Conservation (phyloP, 1,284 basidiomycete species). For the Trichosporon ovoides region DNA sequence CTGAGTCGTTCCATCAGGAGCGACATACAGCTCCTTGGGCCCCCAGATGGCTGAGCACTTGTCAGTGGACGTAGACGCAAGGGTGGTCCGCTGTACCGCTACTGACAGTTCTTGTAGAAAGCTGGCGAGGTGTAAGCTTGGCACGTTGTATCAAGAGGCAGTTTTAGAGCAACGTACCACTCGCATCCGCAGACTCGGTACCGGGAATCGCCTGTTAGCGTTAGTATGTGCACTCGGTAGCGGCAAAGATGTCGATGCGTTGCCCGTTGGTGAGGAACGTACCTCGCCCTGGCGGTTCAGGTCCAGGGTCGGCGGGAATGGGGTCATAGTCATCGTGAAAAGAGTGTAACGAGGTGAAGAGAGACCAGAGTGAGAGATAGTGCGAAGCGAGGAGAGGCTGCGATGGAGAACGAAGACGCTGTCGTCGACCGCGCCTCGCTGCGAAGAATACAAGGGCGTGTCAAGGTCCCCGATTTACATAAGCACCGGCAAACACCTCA, state of each 20-base stretch:
- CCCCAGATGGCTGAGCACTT: background rate
- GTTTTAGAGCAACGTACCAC: conserved; percentile 21
- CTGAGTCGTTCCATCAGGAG: conserved; percentile 15
- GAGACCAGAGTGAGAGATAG: background rate
- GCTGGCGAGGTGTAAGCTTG: background rate
- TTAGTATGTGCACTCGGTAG: background rate
- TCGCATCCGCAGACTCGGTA: conserved; percentile 27
- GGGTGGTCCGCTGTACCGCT: too few species aligned
- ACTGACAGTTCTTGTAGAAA: background rate
- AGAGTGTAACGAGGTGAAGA: background rate
- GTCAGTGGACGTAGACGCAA: background rate
- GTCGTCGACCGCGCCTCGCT: background rate
- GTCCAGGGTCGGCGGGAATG: conserved; percentile 30
- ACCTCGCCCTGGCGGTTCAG: conserved; percentile 37
- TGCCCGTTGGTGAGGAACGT: conserved; percentile 10
- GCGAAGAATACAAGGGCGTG: background rate
- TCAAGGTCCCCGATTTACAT: background rate
- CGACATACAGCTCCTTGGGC: background rate
- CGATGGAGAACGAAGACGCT: background rate
- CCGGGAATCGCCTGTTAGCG: conserved; percentile 32
- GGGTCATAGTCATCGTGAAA: conserved; percentile 24
- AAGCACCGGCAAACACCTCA: background rate
- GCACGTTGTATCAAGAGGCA: too few species aligned
- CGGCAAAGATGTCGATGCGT: background rate
- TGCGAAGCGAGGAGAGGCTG: background rate